Evolutionary conservation across 352 stramenopile species (phyloP), one percentile per base, ranked within the genome.

Genomic region (Globisporangium echinulatum): DNA sequence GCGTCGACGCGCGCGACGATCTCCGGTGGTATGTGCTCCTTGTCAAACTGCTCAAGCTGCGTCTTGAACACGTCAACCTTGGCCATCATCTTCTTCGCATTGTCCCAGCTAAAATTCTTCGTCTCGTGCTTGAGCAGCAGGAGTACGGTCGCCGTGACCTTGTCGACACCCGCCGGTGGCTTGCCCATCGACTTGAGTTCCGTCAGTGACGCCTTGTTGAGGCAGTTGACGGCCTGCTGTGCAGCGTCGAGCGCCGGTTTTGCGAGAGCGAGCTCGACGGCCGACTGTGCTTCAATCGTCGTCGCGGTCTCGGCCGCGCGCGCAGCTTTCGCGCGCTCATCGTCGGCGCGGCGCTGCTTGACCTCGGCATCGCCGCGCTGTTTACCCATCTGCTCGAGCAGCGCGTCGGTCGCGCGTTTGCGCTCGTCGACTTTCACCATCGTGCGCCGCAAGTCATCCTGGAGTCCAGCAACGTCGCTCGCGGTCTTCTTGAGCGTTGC

Each of bases 11-110:
- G 75, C 7, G 77, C 73, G 1, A 97, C 83, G 4, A 97, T 75
- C 11, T 98, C 91, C 0, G 69, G 58, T 0, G 88, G 86, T n/a
- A 98, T 96, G 57, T 97, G 82, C 43, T 97, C 87, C 54, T 95
- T 96, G 65, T 93, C 81, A 53, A 96, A 98, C 19, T 91, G 77
- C 64, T 97, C 87, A 2, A 98, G 70, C 42, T 82, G 74, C 43
- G 91, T 71, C 72, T 97, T 97, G 72, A 98, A 98, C 5, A 88
- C 75, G 60, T 97, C 90, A 11, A 96, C 83, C 43, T 97, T 97
- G 2, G 91, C 91, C 91, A 97, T 98, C 91, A 98, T 97, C 64
- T 97, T 97, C 75, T 97, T 98, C 10, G 91, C 91, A 61, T 96
- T 97, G 44, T 98, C 92, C 91, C 91, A 98, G 48, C 82, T 90